Percentiles rank a stretch among this genome's conserved stretches.
Conservation (phyloP, 2,329 filamentous ascomycete species). For the Periconia sp. region DNA sequence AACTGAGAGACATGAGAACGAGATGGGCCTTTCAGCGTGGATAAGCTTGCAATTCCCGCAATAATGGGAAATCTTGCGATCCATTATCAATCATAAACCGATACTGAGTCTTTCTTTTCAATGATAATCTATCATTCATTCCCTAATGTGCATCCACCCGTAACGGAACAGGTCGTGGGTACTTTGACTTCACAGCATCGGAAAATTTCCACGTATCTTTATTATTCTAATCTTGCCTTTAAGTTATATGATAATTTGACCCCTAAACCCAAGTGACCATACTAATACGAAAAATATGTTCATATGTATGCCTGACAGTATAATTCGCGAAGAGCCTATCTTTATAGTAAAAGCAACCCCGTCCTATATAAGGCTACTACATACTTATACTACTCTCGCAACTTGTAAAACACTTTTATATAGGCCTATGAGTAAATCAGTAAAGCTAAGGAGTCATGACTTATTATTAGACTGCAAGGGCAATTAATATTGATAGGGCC, state of each 20-base stretch:
- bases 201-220: background rate
- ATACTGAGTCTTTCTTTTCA: too few relatives aligned
- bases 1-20: too few relatives aligned
- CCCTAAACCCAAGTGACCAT: slow-evolving; percentile 2
- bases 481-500: too few relatives aligned
- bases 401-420: slow-evolving; percentile 12
- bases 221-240: slow-evolving; percentile 2
- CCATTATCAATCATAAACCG: too few relatives aligned
- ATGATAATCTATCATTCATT: too few relatives aligned
- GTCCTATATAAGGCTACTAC: slow-evolving; percentile 3
- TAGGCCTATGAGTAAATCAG: slow-evolving; percentile 7
- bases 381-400: slow-evolving; percentile 11
- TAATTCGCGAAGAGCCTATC: slow-evolving; percentile 5
- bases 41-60: too few relatives aligned
- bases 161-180: slow-evolving; percentile 6
- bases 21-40: too few relatives aligned
- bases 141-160: slow-evolving; percentile 3
- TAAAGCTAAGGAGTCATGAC: slow-evolving; percentile 8
- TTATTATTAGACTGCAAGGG: too few relatives aligned
- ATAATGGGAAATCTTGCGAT: too few relatives aligned
- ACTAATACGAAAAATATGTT: slow-evolving; percentile 5
- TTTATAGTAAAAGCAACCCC: slow-evolving; percentile 7
- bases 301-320: slow-evolving; percentile 1
- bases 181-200: slow-evolving; percentile 8
- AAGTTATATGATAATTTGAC: slow-evolving; percentile 1